A percentile compares a stretch with the other conserved stretches of the same genome.
Evolutionary conservation across 1,139 yeast genomes (phyloP).

Genomic region (Taphrina deformans): DNA sequence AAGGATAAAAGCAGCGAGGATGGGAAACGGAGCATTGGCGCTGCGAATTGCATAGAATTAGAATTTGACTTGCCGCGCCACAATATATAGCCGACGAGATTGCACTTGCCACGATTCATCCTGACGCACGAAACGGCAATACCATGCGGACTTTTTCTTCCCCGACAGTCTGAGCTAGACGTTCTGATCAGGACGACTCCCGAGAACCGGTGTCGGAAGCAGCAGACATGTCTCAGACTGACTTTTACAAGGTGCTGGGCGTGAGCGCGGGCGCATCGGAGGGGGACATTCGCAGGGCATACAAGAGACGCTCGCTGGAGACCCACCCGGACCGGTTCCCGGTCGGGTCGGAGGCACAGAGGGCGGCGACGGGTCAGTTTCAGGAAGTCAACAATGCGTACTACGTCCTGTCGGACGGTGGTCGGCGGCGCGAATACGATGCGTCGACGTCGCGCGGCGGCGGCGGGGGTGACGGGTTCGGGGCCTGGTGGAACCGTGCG

Average conservation of each 20-base stretch:
- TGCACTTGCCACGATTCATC: slow-evolving; percentile 5
- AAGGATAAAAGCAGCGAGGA: background rate
- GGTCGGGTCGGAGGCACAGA: slow-evolving; percentile 34
- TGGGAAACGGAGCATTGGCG: background rate
- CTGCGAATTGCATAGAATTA: background rate
- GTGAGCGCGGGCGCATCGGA: slow-evolving; percentile 61
- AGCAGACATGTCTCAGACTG: background rate
- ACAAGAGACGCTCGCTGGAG: slow-evolving; percentile 49
- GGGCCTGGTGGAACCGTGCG: slow-evolving; percentile 30
- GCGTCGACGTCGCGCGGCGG: slow-evolving; percentile 29
- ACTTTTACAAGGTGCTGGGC: slow-evolving; percentile 59
- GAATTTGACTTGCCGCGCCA: background rate
- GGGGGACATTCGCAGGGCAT: slow-evolving; percentile 71
- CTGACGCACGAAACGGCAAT: background rate
- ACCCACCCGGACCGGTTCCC: slow-evolving; percentile 40
- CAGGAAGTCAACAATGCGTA: slow-evolving; percentile 41
- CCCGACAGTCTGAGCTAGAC: too few species aligned
- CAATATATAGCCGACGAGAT: background rate
- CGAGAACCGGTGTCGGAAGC: too few species aligned
- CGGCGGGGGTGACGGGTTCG: slow-evolving; percentile 14
- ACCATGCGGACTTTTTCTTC: too few species aligned
- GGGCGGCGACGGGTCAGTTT: slow-evolving; percentile 39
- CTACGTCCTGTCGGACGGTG: slow-evolving; percentile 38
- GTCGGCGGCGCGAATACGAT: slow-evolving; percentile 39
- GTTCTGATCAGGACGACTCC: too few species aligned